These are phyloP conservation scores for Mycena galopus DNA, from an alignment of 768 basidiomycete genomes.

Conservation along the genomic window DNA sequence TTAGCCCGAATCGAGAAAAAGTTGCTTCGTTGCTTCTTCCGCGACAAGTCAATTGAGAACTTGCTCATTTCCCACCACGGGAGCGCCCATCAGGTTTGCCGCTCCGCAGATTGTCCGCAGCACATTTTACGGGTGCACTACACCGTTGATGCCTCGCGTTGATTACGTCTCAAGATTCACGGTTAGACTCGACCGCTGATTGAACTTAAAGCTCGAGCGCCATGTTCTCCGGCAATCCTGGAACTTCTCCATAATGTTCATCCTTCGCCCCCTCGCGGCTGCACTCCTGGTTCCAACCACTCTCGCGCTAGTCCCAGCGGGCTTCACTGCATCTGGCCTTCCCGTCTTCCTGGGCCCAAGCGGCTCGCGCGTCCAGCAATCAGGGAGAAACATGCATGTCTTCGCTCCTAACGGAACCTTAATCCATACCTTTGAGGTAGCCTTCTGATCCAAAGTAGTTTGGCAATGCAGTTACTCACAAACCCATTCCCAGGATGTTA, in stretches of 20 bases:
- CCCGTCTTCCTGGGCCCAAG: constrained; percentile 21
- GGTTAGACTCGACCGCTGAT: neutral
- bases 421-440: constrained; percentile 20
- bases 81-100: constrained; percentile 2
- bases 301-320: too few relatives aligned
- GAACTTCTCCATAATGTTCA: constrained; percentile 16
- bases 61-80: constrained; percentile 16
- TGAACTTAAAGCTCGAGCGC: constrained; percentile 8
- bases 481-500: constrained; percentile 13
- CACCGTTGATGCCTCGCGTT: neutral
- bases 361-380: constrained; percentile 22
- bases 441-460: neutral
- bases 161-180: constrained; percentile 13
- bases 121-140: constrained; percentile 3
- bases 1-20: neutral
- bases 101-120: too few relatives aligned
- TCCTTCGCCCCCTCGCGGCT: constrained; percentile 25
- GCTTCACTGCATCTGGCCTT: constrained; percentile 3
- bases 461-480: constrained; percentile 12
- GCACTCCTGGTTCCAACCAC: constrained; percentile 15
- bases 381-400: too few relatives aligned
- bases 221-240: constrained; percentile 2
- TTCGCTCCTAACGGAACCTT: constrained; percentile 25
- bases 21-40: neutral
- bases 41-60: neutral